Base-by-base conservation (phyloP, 331 rosid genomes). In the Acacia concinna region DNA sequence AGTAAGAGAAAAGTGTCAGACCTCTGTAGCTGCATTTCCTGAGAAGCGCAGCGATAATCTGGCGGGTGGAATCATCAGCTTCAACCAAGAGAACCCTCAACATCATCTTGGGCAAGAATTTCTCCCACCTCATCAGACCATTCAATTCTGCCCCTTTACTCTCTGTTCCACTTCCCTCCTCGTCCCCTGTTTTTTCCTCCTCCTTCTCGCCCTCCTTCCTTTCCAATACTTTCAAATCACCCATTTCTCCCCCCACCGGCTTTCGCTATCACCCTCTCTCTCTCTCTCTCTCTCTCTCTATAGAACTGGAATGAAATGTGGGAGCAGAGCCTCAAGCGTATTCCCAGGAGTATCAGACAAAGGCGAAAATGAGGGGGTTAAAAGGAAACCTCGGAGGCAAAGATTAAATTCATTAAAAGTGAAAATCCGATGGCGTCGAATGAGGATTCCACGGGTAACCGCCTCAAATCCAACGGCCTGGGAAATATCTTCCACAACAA, bases 61-160 rank as follows among this genome's bases (percentile, higher is more conserved):
- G 96, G 71, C 96, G 83, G 21, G 96, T 91, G 54, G 90, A 91
- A 73, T 91, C 96, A 68, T 91, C 96, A 8, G 96, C 88, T 69
- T 91, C 96, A 34, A 91, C 91, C 68, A 91, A 77, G 82, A 91
- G 70, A 4, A 91, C 91, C 80, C 93, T 81, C 83, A 91, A 74
- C 79, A 13, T 85, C 90, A 87, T 85, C 78, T 76, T 79, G 35
- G 86, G 89, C 77, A 88, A 72, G 44, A 90, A 76, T 15, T 78
- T 87, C 46, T 90, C 93, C 93, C 96, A 90, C 78, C 78, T 75
- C 76, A 87, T 63, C 18, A 78, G 78, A 11, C 88, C 89, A 80
- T 41, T 78, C 10, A 87, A 84, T 37, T 79, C 83, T 8, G 74
- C 80, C 8, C 75, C 88, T 17, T 38, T 68, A 21, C 31, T 81